These are phyloP conservation scores for Kwoniella sp. DNA, from an alignment of 768 basidiomycete species.

Conservation along the genomic window DNA sequence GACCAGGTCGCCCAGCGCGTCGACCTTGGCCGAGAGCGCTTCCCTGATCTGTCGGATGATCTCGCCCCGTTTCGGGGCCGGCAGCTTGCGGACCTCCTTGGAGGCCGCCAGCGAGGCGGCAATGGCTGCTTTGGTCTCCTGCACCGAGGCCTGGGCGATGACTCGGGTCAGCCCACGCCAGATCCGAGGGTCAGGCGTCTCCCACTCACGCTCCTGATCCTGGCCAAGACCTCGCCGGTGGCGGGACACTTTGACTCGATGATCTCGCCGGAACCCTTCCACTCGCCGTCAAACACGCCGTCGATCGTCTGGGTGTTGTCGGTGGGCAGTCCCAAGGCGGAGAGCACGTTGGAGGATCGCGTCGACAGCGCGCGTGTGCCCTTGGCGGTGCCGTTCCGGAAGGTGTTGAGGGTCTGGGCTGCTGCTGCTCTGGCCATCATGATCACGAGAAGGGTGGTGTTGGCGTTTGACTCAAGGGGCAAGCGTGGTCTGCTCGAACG, in stretches of 20 bases:
- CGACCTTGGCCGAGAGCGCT: constrained; percentile 70
- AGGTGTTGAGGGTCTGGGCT: too few species aligned
- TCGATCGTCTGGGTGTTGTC: constrained; percentile 22
- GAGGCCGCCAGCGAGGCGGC: constrained; percentile 71
- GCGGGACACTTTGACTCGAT: constrained; percentile 61
- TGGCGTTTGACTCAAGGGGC: too few species aligned
- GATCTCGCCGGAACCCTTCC: constrained; percentile 37
- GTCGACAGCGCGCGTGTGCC: too few species aligned
- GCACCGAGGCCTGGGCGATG: constrained; percentile 59
- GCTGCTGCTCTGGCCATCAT: too few species aligned
- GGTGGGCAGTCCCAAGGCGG: constrained; percentile 32
- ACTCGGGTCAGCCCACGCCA: not conserved
- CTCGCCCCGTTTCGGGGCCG: constrained; percentile 84
- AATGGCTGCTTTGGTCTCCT: constrained; percentile 68
- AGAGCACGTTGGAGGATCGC: constrained; percentile 29
- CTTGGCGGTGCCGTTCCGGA: not conserved
- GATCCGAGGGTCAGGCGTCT: constrained; percentile 2
- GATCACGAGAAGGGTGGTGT: too few species aligned
- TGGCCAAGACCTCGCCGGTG: constrained; percentile 77
- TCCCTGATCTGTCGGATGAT: constrained; percentile 81
- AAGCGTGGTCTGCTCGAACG: too few species aligned
- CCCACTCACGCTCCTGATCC: constrained; percentile 61
- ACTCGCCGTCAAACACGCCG: constrained; percentile 43
- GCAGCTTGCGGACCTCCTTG: constrained; percentile 64
- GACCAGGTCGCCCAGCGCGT: constrained; percentile 43